These are phyloP conservation scores for Beauveria sp. DNA, from an alignment of 2,329 filamentous ascomycete species.

Conservation along the genomic window DNA sequence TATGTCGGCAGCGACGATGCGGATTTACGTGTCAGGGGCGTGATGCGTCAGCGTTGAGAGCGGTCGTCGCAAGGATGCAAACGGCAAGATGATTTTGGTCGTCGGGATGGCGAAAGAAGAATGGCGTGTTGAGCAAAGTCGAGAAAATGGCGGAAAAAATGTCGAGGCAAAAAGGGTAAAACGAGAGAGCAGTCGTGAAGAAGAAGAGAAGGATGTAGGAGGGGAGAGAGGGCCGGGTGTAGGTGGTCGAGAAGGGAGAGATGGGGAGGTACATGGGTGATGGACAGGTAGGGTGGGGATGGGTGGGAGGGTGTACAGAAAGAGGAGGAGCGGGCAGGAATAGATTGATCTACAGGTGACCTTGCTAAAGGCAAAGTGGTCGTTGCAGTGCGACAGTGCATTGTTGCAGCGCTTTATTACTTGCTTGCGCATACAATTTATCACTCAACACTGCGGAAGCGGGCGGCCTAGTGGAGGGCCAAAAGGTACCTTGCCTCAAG, in stretches of 20 bases:
- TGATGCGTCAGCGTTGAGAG: not conserved
- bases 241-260: conserved; percentile 13
- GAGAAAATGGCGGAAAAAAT: conserved; percentile 10
- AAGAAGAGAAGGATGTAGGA: conserved; percentile 11
- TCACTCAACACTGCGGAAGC: too few species aligned
- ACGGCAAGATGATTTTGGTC: not conserved
- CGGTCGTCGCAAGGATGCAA: not conserved
- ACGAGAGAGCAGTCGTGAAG: conserved; percentile 11
- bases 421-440: too few species aligned
- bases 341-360: not conserved
- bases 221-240: conserved; percentile 16
- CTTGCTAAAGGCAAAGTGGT: too few species aligned
- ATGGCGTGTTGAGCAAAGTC: not conserved
- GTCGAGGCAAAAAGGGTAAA: conserved; percentile 13
- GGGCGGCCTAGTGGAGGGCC: too few species aligned
- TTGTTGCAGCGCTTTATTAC: not conserved
- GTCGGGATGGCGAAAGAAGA: conserved; percentile 6
- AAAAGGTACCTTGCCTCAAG: too few species aligned
- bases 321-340: not conserved
- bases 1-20: not conserved
- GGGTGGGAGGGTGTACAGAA: conserved; percentile 9
- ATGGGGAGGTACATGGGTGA: conserved; percentile 10
- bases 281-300: not conserved
- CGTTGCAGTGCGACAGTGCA: not conserved
- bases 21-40: conserved; percentile 7